phyloP scores from a whole-genome alignment of 2,329 filamentous ascomycete species.

The Xylaria sp. region DNA sequence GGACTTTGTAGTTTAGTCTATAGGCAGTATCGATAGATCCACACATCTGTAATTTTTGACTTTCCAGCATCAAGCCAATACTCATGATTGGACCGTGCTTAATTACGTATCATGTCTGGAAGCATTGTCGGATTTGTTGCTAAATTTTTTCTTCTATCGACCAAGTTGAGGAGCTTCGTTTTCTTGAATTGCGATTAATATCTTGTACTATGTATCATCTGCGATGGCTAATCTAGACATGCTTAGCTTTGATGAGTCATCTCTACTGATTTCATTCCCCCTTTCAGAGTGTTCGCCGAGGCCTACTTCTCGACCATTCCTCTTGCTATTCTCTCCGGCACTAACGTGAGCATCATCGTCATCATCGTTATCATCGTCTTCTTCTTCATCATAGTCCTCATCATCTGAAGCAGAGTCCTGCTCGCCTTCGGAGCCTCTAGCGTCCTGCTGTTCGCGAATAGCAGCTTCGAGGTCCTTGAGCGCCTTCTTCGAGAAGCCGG shows the following conservation, averaged over 20 bases:
- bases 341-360: conserved; percentile 44
- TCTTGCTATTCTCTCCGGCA: conserved; percentile 44
- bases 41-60: conserved; percentile 24
- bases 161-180: neutral
- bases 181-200: conserved; percentile 16
- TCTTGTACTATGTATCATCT: conserved; percentile 42
- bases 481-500: conserved; percentile 97
- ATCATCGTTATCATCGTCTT: conserved; percentile 51
- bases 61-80: neutral
- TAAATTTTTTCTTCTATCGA: neutral
- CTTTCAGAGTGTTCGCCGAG: conserved; percentile 17
- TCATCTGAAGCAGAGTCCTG: conserved; percentile 53
- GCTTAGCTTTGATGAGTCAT: conserved; percentile 30
- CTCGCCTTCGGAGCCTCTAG: conserved; percentile 54
- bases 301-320: conserved; percentile 44
- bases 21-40: conserved; percentile 47
- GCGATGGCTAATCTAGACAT: conserved; percentile 44
- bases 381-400: conserved; percentile 49
- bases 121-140: neutral
- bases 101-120: neutral
- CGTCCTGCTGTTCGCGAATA: conserved; percentile 79
- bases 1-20: conserved; percentile 46
- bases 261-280: conserved; percentile 4
- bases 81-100: neutral
- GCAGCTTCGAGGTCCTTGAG: conserved; percentile 91